Evolutionary conservation across 164 flowering plant genomes (phyloP).

Genomic region (Piper longum): DNA sequence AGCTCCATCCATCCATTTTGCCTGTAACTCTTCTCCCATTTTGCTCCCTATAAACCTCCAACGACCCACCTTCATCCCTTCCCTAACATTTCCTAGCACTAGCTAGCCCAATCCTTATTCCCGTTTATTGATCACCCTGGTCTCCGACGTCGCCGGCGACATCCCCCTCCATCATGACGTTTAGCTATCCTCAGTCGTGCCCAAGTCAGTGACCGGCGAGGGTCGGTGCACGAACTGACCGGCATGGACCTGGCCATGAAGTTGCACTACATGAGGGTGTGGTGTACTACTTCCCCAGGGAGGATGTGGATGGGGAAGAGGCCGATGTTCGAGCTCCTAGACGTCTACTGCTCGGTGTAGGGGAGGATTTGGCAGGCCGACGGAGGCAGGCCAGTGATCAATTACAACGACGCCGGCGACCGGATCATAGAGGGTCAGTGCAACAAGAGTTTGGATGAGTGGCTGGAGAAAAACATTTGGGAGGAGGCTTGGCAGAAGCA

Average conservation of each 20-base stretch:
- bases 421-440: slow-evolving; percentile 44
- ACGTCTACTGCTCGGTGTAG: slow-evolving; percentile 10
- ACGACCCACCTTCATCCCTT: too few species aligned
- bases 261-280: slow-evolving; percentile 53
- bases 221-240: slow-evolving; percentile 19
- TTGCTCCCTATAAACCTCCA: too few species aligned
- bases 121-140: too few species aligned
- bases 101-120: too few species aligned
- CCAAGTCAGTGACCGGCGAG: slow-evolving; percentile 37
- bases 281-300: slow-evolving; percentile 37
- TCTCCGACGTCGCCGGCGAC: slow-evolving; percentile 5
- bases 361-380: slow-evolving; percentile 52
- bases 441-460: slow-evolving; percentile 29
- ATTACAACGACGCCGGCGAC: slow-evolving; percentile 68
- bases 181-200: slow-evolving; percentile 48
- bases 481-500: slow-evolving; percentile 5
- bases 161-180: slow-evolving; percentile 18
- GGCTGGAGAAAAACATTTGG: slow-evolving; percentile 20
- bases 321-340: slow-evolving; percentile 47
- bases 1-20: too few species aligned
- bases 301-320: slow-evolving; percentile 30
- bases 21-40: too few species aligned
- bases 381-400: slow-evolving; percentile 40
- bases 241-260: slow-evolving; percentile 58
- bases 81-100: too few species aligned